Percentiles rank a stretch among this genome's conserved stretches.
Evolutionary conservation across 2,329 filamentous ascomycete species (phyloP).

Genomic region (Paecilomyces niveus): DNA sequence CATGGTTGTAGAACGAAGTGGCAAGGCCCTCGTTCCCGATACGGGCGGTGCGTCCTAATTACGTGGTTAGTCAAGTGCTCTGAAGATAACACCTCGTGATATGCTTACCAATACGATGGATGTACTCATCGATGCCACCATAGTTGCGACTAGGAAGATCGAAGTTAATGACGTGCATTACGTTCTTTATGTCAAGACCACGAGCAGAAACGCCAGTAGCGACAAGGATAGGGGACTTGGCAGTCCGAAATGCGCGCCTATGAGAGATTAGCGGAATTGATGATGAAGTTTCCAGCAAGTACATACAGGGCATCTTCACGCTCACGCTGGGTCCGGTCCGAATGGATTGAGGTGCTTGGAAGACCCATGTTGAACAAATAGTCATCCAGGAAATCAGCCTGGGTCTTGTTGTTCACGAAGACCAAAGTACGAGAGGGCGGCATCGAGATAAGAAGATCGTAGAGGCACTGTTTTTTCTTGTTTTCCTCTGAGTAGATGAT

Average conservation of each 20-base stretch:
- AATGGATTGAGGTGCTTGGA: conserved; percentile 82
- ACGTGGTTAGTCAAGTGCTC: neutral
- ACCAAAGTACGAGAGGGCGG: conserved; percentile 74
- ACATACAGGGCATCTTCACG: conserved; percentile 79
- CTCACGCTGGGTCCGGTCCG: conserved; percentile 79
- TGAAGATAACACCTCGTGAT: neutral
- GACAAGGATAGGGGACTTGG: conserved; percentile 69
- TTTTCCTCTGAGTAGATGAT: conserved; percentile 60
- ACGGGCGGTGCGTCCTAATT: conserved; percentile 75
- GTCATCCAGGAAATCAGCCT: conserved; percentile 80
- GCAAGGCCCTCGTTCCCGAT: conserved; percentile 83
- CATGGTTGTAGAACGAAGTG: conserved; percentile 77
- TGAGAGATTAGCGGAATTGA: conserved; percentile 1
- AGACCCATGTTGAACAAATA: conserved; percentile 72
- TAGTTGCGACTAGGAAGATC: conserved; percentile 68
- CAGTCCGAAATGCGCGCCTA: conserved; percentile 68
- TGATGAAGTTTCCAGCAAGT: neutral
- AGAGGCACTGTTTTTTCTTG: conserved; percentile 63
- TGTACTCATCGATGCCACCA: conserved; percentile 90
- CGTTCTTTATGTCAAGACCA: conserved; percentile 79
- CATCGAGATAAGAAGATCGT: conserved; percentile 64
- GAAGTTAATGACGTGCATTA: conserved; percentile 90
- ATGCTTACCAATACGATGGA: conserved; percentile 77
- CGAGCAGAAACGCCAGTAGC: conserved; percentile 82
- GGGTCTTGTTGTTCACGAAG: conserved; percentile 76